Percentiles rank a stretch among this genome's conserved stretches.
Evolutionary conservation across 2,329 filamentous ascomycete genomes (phyloP).

Genomic region (Fusarium sp.): DNA sequence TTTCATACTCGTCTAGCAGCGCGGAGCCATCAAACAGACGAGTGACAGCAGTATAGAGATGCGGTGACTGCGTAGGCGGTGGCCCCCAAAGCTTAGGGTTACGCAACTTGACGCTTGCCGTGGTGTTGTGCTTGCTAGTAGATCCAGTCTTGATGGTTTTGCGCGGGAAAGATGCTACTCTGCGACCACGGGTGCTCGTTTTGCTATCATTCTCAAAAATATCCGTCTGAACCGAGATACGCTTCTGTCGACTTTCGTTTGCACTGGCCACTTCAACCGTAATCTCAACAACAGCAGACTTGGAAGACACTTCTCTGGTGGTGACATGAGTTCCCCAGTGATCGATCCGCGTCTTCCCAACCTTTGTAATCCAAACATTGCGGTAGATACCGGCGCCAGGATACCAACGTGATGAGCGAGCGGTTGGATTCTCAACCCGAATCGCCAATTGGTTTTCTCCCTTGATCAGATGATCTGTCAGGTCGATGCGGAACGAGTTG

Average conservation of each 20-base stretch:
- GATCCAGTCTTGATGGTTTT: not conserved
- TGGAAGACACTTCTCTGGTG: not conserved
- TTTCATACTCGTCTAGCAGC: not conserved
- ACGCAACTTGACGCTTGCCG: not conserved
- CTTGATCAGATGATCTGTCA: not conserved
- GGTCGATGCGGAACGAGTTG: conserved; percentile 9
- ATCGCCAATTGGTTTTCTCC: conserved; percentile 11
- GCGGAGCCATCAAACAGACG: not conserved
- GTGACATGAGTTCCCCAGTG: not conserved
- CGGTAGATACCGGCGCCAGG: conserved; percentile 9
- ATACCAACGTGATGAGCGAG: conserved; percentile 10
- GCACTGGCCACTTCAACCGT: not conserved
- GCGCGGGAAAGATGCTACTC: not conserved
- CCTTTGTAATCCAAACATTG: conserved; percentile 10
- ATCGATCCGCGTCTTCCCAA: not conserved
- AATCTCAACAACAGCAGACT: not conserved
- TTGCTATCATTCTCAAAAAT: not conserved
- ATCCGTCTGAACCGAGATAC: not conserved
- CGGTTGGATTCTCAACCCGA: conserved; percentile 7
- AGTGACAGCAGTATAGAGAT: not conserved
- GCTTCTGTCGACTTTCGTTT: not conserved
- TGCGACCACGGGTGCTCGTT: not conserved
- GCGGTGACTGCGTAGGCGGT: not conserved
- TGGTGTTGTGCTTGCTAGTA: not conserved
- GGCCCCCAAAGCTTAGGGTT: not conserved